A percentile compares a stretch with the other conserved stretches of the same genome.
These are phyloP conservation scores for Trifolium fragiferum DNA, from an alignment of 306 rosid species.

Conservation along the genomic window DNA sequence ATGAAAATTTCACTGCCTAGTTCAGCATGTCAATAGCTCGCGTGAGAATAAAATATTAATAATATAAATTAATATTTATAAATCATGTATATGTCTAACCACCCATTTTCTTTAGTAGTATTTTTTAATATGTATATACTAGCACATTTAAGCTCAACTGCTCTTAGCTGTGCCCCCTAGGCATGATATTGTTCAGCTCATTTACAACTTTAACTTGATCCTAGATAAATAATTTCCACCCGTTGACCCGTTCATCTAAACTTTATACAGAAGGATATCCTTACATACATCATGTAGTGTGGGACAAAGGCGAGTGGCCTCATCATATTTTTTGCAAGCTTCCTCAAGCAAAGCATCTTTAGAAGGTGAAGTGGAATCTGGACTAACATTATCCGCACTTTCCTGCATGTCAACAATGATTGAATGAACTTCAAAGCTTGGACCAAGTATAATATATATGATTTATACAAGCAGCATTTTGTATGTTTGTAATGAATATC, in stretches of 20 bases:
- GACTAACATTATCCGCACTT: conserved; percentile 96
- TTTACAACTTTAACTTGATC: conserved; percentile 5
- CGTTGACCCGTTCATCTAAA: conserved; percentile 22
- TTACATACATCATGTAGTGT: conserved; percentile 94
- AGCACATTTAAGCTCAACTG: conserved; percentile 18
- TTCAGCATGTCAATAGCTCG: conserved; percentile 18
- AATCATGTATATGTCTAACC: neutral
- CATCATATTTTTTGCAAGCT: conserved; percentile 96
- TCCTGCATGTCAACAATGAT: conserved; percentile 69
- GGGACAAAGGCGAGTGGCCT: conserved; percentile 93
- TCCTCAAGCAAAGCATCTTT: conserved; percentile 99
- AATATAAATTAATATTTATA: conserved; percentile 24
- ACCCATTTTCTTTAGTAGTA: conserved; percentile 4
- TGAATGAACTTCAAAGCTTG: conserved; percentile 8
- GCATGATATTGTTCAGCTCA: conserved; percentile 22
- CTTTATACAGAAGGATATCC: conserved; percentile 31
- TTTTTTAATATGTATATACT: neutral
- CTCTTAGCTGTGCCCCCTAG: conserved; percentile 1
- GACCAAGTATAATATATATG: conserved; percentile 22
- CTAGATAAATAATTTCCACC: conserved; percentile 6
- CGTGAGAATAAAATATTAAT: conserved; percentile 21
- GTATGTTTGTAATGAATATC: conserved; percentile 12
- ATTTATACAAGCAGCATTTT: conserved; percentile 27
- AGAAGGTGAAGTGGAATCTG: conserved; percentile 92
- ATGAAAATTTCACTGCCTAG: conserved; percentile 7